phyloP scores from a whole-genome alignment of 495 filamentous ascomycete genomes.

The Talaromyces wortmannii region DNA sequence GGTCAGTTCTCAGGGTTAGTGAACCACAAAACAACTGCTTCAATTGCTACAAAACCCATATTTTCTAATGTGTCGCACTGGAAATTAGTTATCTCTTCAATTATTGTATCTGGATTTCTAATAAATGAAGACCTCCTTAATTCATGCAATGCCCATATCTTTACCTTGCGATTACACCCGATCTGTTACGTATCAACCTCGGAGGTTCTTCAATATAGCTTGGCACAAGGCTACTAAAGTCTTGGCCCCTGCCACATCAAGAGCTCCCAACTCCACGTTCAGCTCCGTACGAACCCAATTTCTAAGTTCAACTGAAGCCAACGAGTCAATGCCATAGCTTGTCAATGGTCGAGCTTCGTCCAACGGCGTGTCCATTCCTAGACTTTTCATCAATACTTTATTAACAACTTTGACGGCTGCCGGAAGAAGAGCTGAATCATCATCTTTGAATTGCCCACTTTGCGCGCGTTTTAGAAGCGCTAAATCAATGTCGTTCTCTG shows the following conservation, averaged over 20 bases:
- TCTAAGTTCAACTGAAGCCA: conserved; percentile 47
- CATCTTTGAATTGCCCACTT: background rate
- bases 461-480: background rate
- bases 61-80: too few species aligned
- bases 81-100: too few species aligned
- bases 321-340: conserved; percentile 43
- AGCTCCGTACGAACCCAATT: conserved; percentile 39
- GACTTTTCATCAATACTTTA: background rate
- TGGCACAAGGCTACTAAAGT: background rate
- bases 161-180: too few species aligned
- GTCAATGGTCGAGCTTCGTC: conserved; percentile 5
- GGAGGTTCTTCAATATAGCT: background rate
- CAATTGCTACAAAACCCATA: too few species aligned
- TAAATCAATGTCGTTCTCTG: background rate
- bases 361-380: background rate
- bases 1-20: too few species aligned
- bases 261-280: background rate
- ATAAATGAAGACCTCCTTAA: too few species aligned
- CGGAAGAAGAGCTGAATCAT: background rate
- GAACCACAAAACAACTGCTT: too few species aligned
- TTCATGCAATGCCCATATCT: too few species aligned
- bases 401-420: background rate
- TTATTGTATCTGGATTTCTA: too few species aligned
- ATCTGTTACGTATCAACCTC: too few species aligned
- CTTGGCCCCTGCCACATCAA: background rate